Percentiles rank a stretch among this genome's conserved stretches.
Evolutionary conservation across 352 stramenopile species (phyloP).

Genomic region (Pythium aristosporum): DNA sequence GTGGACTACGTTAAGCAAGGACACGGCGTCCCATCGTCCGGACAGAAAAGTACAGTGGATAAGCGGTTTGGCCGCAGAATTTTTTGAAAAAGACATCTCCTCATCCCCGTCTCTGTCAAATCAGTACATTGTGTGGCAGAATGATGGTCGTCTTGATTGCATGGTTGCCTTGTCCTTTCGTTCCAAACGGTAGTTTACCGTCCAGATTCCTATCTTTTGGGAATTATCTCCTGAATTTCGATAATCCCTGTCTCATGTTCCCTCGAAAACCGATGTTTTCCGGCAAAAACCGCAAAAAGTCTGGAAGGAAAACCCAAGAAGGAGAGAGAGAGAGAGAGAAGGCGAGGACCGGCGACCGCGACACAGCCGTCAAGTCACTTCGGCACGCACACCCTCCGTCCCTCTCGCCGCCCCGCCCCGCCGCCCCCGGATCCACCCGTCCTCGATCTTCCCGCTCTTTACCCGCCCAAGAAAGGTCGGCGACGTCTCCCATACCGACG

Average conservation of each 20-base stretch:
- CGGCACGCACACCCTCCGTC: background rate
- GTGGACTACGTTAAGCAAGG: background rate
- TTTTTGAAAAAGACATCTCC: slow-evolving; percentile 3
- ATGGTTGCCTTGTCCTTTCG: slow-evolving; percentile 8
- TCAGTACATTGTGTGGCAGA: slow-evolving; percentile 1
- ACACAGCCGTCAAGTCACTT: background rate
- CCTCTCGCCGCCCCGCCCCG: background rate
- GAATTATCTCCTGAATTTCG: slow-evolving; percentile 1
- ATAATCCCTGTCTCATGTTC: background rate
- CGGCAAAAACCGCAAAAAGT: slow-evolving; percentile 8
- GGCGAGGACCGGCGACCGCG: background rate
- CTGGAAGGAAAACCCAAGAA: slow-evolving; percentile 11
- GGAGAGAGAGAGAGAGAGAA: slow-evolving; percentile 10
- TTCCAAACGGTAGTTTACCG: slow-evolving; percentile 5
- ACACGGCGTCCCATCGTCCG: background rate
- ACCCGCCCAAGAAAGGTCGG: background rate
- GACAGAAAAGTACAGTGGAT: no score
- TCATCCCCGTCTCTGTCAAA: background rate
- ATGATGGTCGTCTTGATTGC: slow-evolving; percentile 13
- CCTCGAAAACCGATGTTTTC: background rate
- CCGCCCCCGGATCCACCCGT: background rate
- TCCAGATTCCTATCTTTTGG: slow-evolving; percentile 7
- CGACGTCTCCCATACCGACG: slow-evolving; percentile 1
- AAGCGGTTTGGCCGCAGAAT: background rate
- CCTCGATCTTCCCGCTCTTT: background rate